Evolutionary conservation across 768 basidiomycete genomes (phyloP).

Genomic region (Auricularia cornea): DNA sequence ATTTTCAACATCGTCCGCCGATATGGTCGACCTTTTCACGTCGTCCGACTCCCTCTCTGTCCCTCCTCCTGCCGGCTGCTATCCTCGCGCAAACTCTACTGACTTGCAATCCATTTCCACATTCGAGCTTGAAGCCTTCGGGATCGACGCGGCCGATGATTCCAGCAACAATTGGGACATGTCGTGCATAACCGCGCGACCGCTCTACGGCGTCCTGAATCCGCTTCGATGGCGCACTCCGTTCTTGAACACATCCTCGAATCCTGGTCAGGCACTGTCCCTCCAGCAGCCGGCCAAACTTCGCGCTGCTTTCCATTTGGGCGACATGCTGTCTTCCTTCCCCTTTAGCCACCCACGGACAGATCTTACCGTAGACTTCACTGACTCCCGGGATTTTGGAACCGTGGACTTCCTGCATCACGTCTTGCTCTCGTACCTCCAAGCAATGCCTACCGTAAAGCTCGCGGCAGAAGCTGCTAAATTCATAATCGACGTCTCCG

Average conservation of each 20-base stretch:
- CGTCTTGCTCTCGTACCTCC: conserved; percentile 48
- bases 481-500: conserved; percentile 27
- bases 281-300: conserved; percentile 42
- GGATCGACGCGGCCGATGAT: conserved; percentile 26
- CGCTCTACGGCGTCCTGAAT: conserved; percentile 56
- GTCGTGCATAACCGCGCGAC: conserved; percentile 47
- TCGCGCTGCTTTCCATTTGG: conserved; percentile 44
- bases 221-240: conserved; percentile 50
- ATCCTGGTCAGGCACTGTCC: conserved; percentile 25
- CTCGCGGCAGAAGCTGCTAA: conserved; percentile 41
- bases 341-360: conserved; percentile 28
- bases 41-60: conserved; percentile 36
- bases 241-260: conserved; percentile 34
- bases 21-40: conserved; percentile 34
- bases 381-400: conserved; percentile 47
- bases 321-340: conserved; percentile 41
- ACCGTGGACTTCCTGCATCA: conserved; percentile 47
- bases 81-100: conserved; percentile 38
- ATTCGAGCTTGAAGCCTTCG: conserved; percentile 47
- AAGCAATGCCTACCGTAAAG: conserved; percentile 38
- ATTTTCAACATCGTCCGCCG: conserved; percentile 16
- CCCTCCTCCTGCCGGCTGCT: conserved; percentile 54
- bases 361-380: conserved; percentile 22
- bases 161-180: conserved; percentile 34
- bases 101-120: conserved; percentile 35